Conservation (phyloP, 208 protist species). For the Leishmania aethiopica region DNA sequence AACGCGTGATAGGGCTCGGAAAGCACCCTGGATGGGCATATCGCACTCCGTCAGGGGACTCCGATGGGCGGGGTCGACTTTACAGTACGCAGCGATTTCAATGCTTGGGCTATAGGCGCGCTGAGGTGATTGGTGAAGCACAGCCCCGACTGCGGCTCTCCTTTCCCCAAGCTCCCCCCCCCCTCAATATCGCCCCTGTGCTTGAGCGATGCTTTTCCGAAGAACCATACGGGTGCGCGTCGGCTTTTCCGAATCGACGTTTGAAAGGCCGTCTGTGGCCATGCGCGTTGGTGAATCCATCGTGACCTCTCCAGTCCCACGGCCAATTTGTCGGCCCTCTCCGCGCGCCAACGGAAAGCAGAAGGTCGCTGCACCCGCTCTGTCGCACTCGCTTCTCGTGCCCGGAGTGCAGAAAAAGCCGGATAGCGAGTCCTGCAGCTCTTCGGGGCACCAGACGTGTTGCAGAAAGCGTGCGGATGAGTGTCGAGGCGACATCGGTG, state of each 20-base stretch:
- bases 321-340: not conserved
- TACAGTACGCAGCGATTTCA: not conserved
- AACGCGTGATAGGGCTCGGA: not conserved
- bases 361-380: not conserved
- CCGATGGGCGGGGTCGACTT: not conserved
- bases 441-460: not conserved
- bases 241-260: not conserved
- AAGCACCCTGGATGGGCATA: not conserved
- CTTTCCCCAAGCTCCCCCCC: not conserved
- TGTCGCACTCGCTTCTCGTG: not conserved
- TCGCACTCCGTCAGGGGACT: conserved; percentile 1
- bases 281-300: not conserved
- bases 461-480: not conserved
- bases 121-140: not conserved
- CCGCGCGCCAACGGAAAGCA: not conserved
- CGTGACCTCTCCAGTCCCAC: not conserved
- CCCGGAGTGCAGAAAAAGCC: not conserved
- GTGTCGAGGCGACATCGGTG: not conserved
- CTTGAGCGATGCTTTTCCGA: not conserved
- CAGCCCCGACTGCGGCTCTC: not conserved
- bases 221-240: not conserved
- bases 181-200: not conserved
- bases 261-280: not conserved
- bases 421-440: not conserved
- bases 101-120: not conserved